A percentile compares a stretch with the other conserved stretches of the same genome.
Evolutionary conservation across 768 basidiomycete genomes (phyloP).

Genomic region (Trametes coccinea): DNA sequence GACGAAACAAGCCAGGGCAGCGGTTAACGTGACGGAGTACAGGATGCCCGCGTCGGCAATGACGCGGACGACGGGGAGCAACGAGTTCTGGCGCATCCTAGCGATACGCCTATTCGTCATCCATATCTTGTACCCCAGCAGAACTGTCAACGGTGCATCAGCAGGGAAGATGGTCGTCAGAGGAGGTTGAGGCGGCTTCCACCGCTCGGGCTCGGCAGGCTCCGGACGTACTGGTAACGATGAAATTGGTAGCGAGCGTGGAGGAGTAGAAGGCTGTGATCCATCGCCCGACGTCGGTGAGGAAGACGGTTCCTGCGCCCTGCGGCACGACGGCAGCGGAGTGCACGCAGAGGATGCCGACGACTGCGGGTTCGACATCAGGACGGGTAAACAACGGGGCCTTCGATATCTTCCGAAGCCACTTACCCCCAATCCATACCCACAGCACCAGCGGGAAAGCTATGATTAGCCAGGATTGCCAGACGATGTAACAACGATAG

Average conservation of each 20-base stretch:
- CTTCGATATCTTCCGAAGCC: not conserved
- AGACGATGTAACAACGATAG: slow-evolving; percentile 29
- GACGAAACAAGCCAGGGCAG: slow-evolving; percentile 29
- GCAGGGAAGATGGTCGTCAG: not conserved
- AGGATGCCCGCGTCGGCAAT: slow-evolving; percentile 29
- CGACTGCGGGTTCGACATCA: not conserved
- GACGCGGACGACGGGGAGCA: slow-evolving; percentile 26
- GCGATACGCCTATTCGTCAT: slow-evolving; percentile 14
- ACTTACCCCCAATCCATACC: slow-evolving; percentile 9
- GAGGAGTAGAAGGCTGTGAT: slow-evolving; percentile 27
- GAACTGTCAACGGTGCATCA: slow-evolving; percentile 12
- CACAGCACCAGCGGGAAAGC: slow-evolving; percentile 21
- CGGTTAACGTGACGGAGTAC: slow-evolving; percentile 27
- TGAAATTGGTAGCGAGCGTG: slow-evolving; percentile 27
- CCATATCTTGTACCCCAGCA: slow-evolving; percentile 32
- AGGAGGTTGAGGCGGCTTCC: no score
- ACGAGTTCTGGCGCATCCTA: slow-evolving; percentile 7
- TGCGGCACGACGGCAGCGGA: slow-evolving; percentile 15
- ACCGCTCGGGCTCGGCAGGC: not conserved
- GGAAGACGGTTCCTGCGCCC: slow-evolving; percentile 18
- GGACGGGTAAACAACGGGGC: not conserved
- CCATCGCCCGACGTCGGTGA: slow-evolving; percentile 22
- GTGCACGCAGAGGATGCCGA: slow-evolving; percentile 23
- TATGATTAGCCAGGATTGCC: slow-evolving; percentile 24
- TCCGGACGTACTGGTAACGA: slow-evolving; percentile 21